Evolutionary conservation across 306 rosid genomes (phyloP), one percentile per base, ranked within the genome.

Genomic region (Castanea crenata): DNA sequence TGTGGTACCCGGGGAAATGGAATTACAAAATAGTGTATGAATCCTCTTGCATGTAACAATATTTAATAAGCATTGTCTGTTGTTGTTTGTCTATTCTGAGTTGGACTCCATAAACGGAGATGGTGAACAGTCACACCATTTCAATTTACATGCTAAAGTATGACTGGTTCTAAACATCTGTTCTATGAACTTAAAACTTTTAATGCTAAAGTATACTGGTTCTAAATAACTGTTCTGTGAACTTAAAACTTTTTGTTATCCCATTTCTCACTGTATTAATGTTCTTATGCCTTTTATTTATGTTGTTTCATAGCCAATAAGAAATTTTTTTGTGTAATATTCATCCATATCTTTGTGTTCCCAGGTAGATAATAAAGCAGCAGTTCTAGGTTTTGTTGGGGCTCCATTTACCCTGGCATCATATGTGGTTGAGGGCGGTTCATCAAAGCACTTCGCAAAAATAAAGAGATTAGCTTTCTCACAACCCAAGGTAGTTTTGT

Each of bases 391-490:
- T 77, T 95, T 95, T 75, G 99, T 95, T 3, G 99, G 99, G 34
- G 99, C 98, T 81, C 99, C 99, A 1, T 95, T 95, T 76, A 95
- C 99, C 79, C 82, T 95, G 65, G 99, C 99, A 57, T 95, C 98
- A 1, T 95, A 95, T 52, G 99, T 95, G 76, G 99, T 95, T 32
- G 99, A 95, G 86, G 99, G 99, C 20, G 98, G 99, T 86, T 91
- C 99, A 27, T 95, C 99, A 5, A 95, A 95, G 79, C 91, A 95
- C 84, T 95, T 95, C 82, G 84, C 98, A 14, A 93, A 95, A 77
- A 95, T 95, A 79, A 93, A 93, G 85, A 89, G 92, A 86, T 57
- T 92, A 74, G 97, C 97, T 67, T 92, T 92, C 85, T 93, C 99
- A 69, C 93, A 93, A 78, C 87, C 98, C 27, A 81, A 84, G 89